Evolutionary conservation across 768 basidiomycete species (phyloP).

Genomic region (Suillus sp.): DNA sequence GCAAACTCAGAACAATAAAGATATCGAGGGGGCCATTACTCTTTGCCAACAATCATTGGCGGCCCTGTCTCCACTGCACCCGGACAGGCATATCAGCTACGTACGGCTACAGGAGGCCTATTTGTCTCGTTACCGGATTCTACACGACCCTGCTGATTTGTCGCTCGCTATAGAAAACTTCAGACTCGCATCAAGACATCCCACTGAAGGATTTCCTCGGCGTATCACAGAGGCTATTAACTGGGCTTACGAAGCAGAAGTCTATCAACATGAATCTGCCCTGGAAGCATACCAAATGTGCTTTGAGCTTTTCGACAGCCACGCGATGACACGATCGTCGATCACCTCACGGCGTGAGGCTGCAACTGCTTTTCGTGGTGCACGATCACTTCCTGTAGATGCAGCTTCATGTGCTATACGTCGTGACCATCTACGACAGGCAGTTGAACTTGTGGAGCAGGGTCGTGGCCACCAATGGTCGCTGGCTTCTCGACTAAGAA

Average conservation of each 20-base stretch:
- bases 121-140: neutral
- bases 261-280: too few species aligned
- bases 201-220: neutral
- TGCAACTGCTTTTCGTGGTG: conserved; percentile 17
- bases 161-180: neutral
- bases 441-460: conserved; percentile 32
- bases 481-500: conserved; percentile 29
- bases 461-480: conserved; percentile 37
- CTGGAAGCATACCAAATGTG: neutral
- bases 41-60: conserved; percentile 8
- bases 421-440: conserved; percentile 23
- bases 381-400: conserved; percentile 26
- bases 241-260: too few species aligned
- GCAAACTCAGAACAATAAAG: neutral
- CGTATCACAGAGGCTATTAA: neutral
- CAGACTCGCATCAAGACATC: neutral
- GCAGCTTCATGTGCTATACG: conserved; percentile 31
- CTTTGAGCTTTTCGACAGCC: neutral
- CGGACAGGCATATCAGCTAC: neutral
- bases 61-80: conserved; percentile 11
- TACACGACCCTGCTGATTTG: neutral
- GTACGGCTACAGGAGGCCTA: neutral
- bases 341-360: conserved; percentile 16
- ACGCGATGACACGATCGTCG: neutral
- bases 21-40: conserved; percentile 11